A percentile compares a stretch with the other conserved stretches of the same genome.
phyloP scores from a whole-genome alignment of 1,284 basidiomycete species.

The Kalmanozyma brasiliensis region DNA sequence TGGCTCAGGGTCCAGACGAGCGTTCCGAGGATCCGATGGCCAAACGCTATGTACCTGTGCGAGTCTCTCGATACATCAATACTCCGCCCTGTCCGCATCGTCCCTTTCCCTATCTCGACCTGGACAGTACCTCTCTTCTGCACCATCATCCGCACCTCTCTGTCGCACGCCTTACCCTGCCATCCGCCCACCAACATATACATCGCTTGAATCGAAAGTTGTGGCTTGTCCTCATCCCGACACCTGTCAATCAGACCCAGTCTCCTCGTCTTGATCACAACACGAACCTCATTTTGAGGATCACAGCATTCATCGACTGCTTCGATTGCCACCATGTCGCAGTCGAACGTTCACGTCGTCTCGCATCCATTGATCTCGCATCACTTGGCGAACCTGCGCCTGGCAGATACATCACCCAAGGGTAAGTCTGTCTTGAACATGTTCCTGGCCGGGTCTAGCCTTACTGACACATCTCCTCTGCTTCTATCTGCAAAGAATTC shows the following conservation, averaged over 20 bases:
- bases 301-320: background rate
- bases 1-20: background rate
- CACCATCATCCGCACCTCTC: background rate
- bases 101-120: background rate
- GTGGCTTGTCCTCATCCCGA: background rate
- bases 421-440: slow-evolving; percentile 10
- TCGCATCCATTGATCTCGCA: slow-evolving; percentile 57
- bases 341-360: slow-evolving; percentile 49
- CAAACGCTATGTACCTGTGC: slow-evolving; percentile 9
- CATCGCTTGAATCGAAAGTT: too few species aligned
- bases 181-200: slow-evolving; percentile 1
- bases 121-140: background rate
- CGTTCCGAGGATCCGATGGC: slow-evolving; percentile 37
- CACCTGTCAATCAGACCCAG: too few species aligned
- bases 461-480: background rate
- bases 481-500: slow-evolving; percentile 38
- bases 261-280: background rate
- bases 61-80: slow-evolving; percentile 10
- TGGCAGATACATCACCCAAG: slow-evolving; percentile 56
- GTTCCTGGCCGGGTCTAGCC: background rate
- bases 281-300: background rate
- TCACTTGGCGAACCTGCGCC: slow-evolving; percentile 55
- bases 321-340: slow-evolving; percentile 16
- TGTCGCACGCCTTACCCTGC: background rate
- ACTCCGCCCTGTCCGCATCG: background rate